Percentiles rank a stretch among this genome's conserved stretches.
phyloP scores from a whole-genome alignment of 1,284 basidiomycete genomes.

The Heliocybe sulcata region DNA sequence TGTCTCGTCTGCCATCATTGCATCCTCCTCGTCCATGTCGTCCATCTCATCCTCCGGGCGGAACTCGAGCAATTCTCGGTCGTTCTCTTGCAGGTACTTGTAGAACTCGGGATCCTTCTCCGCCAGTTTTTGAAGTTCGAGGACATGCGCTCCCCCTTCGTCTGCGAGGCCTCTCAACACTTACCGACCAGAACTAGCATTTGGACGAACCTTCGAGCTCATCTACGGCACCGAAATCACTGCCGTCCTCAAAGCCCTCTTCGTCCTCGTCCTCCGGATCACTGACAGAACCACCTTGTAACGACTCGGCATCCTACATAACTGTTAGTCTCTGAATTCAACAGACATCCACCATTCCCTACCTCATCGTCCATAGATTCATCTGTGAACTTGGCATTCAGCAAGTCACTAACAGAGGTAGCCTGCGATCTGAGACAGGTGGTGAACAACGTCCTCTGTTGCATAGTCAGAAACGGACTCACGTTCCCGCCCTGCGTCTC shows the following conservation, averaged over 20 bases:
- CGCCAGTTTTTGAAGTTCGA: slow-evolving; percentile 85
- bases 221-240: slow-evolving; percentile 71
- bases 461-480: slow-evolving; percentile 5
- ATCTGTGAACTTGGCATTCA: slow-evolving; percentile 72
- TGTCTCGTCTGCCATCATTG: slow-evolving; percentile 31
- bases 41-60: slow-evolving; percentile 37
- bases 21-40: slow-evolving; percentile 34
- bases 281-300: slow-evolving; percentile 12
- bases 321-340: not conserved
- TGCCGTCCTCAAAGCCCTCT: slow-evolving; percentile 50
- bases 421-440: slow-evolving; percentile 33
- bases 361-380: slow-evolving; percentile 43
- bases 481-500: slow-evolving; percentile 22
- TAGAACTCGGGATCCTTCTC: slow-evolving; percentile 98
- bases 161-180: slow-evolving; percentile 28
- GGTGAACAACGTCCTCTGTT: not conserved
- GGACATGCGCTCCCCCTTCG: slow-evolving; percentile 65
- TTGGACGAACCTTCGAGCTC: slow-evolving; percentile 54
- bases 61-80: slow-evolving; percentile 84
- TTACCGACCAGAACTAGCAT: not conserved
- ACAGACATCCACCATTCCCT: slow-evolving; percentile 18
- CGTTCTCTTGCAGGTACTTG: slow-evolving; percentile 97
- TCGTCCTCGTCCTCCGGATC: slow-evolving; percentile 23
- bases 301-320: not conserved
- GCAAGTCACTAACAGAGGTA: slow-evolving; percentile 78